Evolutionary conservation across 192 early-diverging fungal species (phyloP).

Genomic region (Gryganskiella cystojenkinii): DNA sequence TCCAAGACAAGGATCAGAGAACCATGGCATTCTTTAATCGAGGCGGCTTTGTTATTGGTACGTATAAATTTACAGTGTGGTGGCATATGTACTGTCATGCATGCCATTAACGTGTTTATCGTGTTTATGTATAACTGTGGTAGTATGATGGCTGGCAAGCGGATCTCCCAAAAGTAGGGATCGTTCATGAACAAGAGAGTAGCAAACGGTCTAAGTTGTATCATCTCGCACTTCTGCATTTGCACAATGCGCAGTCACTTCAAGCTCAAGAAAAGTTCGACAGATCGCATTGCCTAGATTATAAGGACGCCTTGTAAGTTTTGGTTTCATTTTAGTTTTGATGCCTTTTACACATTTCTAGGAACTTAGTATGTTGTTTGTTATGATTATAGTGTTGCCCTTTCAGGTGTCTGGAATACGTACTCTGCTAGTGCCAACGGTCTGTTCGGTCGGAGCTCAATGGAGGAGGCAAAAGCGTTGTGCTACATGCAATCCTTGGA

Average conservation of each 20-base stretch:
- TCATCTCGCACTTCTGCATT: slow-evolving; percentile 6
- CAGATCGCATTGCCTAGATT: slow-evolving; percentile 3
- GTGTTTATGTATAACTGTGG: too few relatives aligned
- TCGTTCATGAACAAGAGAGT: neutral
- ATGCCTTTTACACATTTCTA: neutral
- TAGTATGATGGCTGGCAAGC: slow-evolving; percentile 16
- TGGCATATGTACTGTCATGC: neutral
- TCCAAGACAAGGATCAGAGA: slow-evolving; percentile 15
- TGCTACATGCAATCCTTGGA: slow-evolving; percentile 7
- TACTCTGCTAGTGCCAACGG: slow-evolving; percentile 3
- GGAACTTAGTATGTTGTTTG: neutral
- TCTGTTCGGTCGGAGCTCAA: neutral
- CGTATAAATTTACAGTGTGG: neutral
- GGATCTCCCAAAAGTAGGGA: slow-evolving; percentile 11
- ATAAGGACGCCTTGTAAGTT: slow-evolving; percentile 16
- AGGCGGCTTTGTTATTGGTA: slow-evolving; percentile 1
- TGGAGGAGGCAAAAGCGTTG: neutral
- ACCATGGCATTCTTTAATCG: slow-evolving; percentile 14
- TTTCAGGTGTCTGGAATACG: slow-evolving; percentile 14
- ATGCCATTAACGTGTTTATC: neutral
- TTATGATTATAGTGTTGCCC: neutral
- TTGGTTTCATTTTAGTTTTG: neutral
- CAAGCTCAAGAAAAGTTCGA: slow-evolving; percentile 15
- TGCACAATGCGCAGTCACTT: neutral
- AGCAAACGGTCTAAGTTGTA: neutral